These are phyloP conservation scores for Tricholoma terreum DNA, from an alignment of 768 basidiomycete genomes.

Conservation along the genomic window DNA sequence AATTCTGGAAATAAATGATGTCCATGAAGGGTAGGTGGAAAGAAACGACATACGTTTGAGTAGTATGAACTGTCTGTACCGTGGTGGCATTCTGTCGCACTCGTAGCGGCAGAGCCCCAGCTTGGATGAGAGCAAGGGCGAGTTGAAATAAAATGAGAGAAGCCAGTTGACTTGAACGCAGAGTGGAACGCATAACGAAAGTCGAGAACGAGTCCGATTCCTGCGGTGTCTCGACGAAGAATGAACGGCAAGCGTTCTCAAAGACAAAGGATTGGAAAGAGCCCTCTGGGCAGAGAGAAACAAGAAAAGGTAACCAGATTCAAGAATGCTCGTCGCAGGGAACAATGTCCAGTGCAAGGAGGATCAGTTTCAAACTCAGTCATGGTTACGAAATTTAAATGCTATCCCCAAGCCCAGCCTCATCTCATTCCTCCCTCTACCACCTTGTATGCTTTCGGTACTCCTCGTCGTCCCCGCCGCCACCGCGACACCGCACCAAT, in stretches of 20 bases:
- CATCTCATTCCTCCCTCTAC: conserved; percentile 71
- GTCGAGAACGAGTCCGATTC: conserved; percentile 43
- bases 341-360: background rate
- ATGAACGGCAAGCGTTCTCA: conserved; percentile 27
- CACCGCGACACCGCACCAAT: conserved; percentile 47
- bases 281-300: conserved; percentile 40
- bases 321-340: conserved; percentile 17
- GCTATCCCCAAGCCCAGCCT: conserved; percentile 2
- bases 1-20: conserved; percentile 30
- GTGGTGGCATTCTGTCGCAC: conserved; percentile 35
- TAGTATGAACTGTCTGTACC: conserved; percentile 41
- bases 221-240: conserved; percentile 46
- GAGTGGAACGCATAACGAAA: conserved; percentile 38
- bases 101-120: conserved; percentile 36
- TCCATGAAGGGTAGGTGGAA: background rate
- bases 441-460: conserved; percentile 77
- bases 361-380: conserved; percentile 22
- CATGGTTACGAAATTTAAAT: conserved; percentile 14
- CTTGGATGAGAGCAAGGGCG: conserved; percentile 29
- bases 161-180: conserved; percentile 27
- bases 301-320: conserved; percentile 26
- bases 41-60: conserved; percentile 43
- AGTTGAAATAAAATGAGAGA: conserved; percentile 39
- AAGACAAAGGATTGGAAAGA: conserved; percentile 41
- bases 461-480: conserved; percentile 46